phyloP scores from a whole-genome alignment of 2,329 filamentous ascomycete genomes.

The Colletotrichum musicola region DNA sequence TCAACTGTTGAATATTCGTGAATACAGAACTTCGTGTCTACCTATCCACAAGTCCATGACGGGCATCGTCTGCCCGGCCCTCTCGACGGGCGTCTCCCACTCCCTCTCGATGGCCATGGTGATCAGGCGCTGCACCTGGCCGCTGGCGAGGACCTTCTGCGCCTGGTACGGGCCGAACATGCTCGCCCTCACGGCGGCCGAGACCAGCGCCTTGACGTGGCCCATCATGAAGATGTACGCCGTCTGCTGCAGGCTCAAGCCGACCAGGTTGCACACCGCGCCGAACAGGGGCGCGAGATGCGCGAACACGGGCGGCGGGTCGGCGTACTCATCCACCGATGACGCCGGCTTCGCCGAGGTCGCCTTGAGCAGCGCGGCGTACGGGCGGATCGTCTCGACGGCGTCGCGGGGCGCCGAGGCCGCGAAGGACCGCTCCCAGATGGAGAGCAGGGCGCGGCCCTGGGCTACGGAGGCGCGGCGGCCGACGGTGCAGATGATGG shows the following conservation, averaged over 20 bases:
- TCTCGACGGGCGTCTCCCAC: constrained; percentile 69
- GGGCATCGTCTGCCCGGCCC: constrained; percentile 81
- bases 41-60: constrained; percentile 87
- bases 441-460: constrained; percentile 78
- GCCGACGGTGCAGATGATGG: constrained; percentile 83
- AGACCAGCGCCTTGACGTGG: constrained; percentile 81
- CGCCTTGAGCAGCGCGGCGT: constrained; percentile 51
- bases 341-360: constrained; percentile 39
- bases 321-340: constrained; percentile 27
- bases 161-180: constrained; percentile 86
- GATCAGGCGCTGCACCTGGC: constrained; percentile 69
- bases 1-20: constrained; percentile 87
- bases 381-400: constrained; percentile 49
- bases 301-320: constrained; percentile 35
- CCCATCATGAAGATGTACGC: constrained; percentile 82
- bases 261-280: constrained; percentile 71
- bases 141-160: constrained; percentile 77
- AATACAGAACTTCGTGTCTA: constrained; percentile 85
- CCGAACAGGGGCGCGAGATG: constrained; percentile 82
- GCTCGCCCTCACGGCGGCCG: constrained; percentile 81
- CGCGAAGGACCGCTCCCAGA: constrained; percentile 81
- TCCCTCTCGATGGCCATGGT: constrained; percentile 69
- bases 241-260: constrained; percentile 71
- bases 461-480: constrained; percentile 81
- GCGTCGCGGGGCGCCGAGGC: constrained; percentile 46